These are phyloP conservation scores for Paracoccidioides lutzii DNA, from an alignment of 2,329 filamentous ascomycete genomes.

Conservation along the genomic window DNA sequence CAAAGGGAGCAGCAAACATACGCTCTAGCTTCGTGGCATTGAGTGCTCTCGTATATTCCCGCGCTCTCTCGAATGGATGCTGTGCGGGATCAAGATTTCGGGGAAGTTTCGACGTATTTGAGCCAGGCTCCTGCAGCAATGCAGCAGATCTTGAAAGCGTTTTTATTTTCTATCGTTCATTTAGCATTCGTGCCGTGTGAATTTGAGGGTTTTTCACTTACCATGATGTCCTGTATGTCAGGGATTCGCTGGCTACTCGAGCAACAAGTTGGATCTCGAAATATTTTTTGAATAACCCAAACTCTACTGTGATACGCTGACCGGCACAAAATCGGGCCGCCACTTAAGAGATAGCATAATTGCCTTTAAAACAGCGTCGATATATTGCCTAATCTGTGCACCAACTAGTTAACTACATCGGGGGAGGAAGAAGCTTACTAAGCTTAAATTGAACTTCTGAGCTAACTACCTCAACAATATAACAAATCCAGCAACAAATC, in stretches of 20 bases:
- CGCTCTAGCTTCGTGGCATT: constrained; percentile 87
- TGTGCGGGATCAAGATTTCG: constrained; percentile 62
- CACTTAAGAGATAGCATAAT: not conserved
- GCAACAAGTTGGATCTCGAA: not conserved
- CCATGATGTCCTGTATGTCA: constrained; percentile 8
- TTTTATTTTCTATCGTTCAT: constrained; percentile 40
- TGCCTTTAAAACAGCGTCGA: not conserved
- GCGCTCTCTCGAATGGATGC: constrained; percentile 80
- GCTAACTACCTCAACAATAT: not conserved
- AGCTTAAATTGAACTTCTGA: not conserved
- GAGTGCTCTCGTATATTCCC: constrained; percentile 67
- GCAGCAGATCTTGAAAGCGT: constrained; percentile 35
- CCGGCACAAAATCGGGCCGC: not conserved
- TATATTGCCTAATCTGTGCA: not conserved
- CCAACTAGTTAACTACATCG: not conserved
- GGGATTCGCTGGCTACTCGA: constrained; percentile 3
- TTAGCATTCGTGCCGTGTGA: constrained; percentile 1
- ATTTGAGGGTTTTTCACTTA: constrained; percentile 3
- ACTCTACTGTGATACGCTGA: constrained; percentile 6
- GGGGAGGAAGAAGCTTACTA: not conserved
- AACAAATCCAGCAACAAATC: not conserved
- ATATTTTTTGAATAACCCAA: not conserved
- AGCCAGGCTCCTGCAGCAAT: constrained; percentile 36
- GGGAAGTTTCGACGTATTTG: constrained; percentile 33
- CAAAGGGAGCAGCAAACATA: constrained; percentile 76